Base-by-base conservation (phyloP, 192 early-diverging fungal species). In the Coemansia sp. region DNA sequence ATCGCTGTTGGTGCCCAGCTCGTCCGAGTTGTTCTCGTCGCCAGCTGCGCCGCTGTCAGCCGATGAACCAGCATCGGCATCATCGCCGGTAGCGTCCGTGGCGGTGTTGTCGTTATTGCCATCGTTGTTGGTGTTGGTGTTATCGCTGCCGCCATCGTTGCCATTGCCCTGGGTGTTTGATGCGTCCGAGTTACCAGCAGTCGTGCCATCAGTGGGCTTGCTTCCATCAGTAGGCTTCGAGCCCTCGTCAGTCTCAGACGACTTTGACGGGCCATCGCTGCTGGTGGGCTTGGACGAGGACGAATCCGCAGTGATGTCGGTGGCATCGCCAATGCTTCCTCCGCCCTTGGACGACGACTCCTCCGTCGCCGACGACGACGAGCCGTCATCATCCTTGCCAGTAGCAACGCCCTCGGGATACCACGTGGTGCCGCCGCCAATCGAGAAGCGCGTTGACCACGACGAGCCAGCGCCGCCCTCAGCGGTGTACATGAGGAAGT, bases 401-500 rank as follows among this genome's bases (percentile, higher is more conserved):
- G 75, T 78, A 40, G 75, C 65, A 6, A 78, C 75, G 56, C 75
- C 75, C 10, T 53, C 61, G 22, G 75, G 75, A 28, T 78, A 78
- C 75, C 75, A 78, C 16, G 65, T 60, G 42, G 60, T 68, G 54
- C 77, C 77, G 48, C 71, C 71, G 47, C 54, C 58, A 49, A 80
- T 40, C 23, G 70, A 73, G 67, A 80, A 80, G 60, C 77, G 69
- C 29, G 77, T 80, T 31, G 67, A 71, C 77, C 77, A 80, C 40
- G 77, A 72, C 18, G 71, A 71, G 63, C 67, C 77, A 21, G 59
- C 55, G 55, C 67, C 77, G 35, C 54, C 61, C 40, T 45, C 24
- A 16, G 70, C 66, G 29, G 77, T 73, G 62, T 73, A 80, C 70
- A 80, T 73, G 30, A 80, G 60, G 60, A 80, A 80, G 67, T 80